Evolutionary conservation across 345 rosid species (phyloP).

Genomic region (Hibiscus tridactylites): DNA sequence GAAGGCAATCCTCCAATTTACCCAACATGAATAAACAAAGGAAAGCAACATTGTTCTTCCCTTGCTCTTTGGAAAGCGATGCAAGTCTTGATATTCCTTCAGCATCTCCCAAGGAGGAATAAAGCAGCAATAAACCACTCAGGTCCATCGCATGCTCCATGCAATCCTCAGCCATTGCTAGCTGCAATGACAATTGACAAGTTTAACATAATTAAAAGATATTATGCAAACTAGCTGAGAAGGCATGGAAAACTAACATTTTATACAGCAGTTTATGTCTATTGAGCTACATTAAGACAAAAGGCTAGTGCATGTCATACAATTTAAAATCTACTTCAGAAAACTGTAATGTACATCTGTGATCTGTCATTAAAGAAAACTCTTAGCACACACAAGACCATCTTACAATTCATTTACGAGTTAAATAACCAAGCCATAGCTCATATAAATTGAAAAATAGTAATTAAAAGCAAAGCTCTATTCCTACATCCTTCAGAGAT

Average conservation of each 20-base stretch:
- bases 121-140: slow-evolving; percentile 91
- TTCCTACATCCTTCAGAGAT: background rate
- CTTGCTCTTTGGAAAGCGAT: slow-evolving; percentile 83
- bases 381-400: background rate
- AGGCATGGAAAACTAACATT: background rate
- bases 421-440: background rate
- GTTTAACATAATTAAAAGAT: background rate
- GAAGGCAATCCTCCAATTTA: slow-evolving; percentile 89
- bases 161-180: slow-evolving; percentile 98
- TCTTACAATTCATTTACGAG: background rate
- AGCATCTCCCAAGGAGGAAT: slow-evolving; percentile 94
- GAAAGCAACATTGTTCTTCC: slow-evolving; percentile 95
- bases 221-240: background rate
- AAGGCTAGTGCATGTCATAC: background rate
- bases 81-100: slow-evolving; percentile 84
- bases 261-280: background rate
- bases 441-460: background rate
- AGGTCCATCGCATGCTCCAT: slow-evolving; percentile 86
- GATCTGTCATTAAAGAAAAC: background rate
- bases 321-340: background rate
- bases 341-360: background rate
- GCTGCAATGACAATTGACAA: slow-evolving; percentile 39
- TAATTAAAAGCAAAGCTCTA: background rate
- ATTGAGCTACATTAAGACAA: background rate
- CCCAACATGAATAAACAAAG: slow-evolving; percentile 92